These are phyloP conservation scores for Nigrograna mackinnonii DNA, from an alignment of 2,329 filamentous ascomycete genomes.

Conservation along the genomic window DNA sequence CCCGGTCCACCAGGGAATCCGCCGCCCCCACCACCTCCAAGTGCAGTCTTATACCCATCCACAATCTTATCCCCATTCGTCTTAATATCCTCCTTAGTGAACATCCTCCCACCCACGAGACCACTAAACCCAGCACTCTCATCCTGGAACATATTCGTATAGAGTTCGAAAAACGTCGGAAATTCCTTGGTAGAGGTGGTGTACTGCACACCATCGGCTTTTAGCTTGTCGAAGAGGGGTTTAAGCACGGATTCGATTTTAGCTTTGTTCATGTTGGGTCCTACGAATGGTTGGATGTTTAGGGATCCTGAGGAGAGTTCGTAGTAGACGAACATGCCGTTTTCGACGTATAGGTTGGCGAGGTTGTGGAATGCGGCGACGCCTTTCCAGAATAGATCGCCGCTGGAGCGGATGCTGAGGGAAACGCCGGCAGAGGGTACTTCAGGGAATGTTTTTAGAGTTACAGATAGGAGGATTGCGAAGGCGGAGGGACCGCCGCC, in stretches of 20 bases:
- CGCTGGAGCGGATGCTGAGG: constrained; percentile 9
- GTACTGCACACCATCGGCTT: constrained; percentile 3
- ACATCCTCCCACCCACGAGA: constrained; percentile 12
- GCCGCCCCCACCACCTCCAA: neutral
- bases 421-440: constrained; percentile 9
- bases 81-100: constrained; percentile 11
- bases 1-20: too few species aligned
- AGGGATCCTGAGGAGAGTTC: constrained; percentile 8
- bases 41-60: constrained; percentile 5
- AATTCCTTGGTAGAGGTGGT: constrained; percentile 8
- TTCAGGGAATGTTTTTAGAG: constrained; percentile 15
- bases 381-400: constrained; percentile 15
- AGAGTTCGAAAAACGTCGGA: constrained; percentile 13
- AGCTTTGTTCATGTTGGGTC: constrained; percentile 11
- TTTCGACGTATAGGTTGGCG: constrained; percentile 13
- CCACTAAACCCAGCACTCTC: constrained; percentile 6
- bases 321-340: constrained; percentile 18
- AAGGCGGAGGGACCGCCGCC: constrained; percentile 14
- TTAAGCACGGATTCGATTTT: constrained; percentile 11
- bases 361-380: constrained; percentile 13
- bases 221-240: constrained; percentile 10
- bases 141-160: constrained; percentile 13
- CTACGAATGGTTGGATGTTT: constrained; percentile 14
- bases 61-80: constrained; percentile 10
- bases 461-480: constrained; percentile 10